A percentile compares a stretch with the other conserved stretches of the same genome.
phyloP scores from a whole-genome alignment of 2,329 filamentous ascomycete genomes.

The Monilinia polystroma region DNA sequence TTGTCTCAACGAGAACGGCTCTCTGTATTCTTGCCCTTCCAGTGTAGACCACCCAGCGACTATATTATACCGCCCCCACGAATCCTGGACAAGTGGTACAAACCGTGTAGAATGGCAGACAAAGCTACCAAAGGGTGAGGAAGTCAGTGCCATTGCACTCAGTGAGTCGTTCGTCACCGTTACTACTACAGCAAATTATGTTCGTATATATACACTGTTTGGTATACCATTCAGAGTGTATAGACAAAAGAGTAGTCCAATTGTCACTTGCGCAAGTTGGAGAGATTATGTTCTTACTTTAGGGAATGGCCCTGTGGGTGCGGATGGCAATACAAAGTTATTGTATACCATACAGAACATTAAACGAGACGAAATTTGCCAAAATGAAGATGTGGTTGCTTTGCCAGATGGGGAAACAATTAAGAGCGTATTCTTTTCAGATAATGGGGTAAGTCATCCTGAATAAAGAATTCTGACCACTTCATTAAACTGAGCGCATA shows the following conservation, averaged over 20 bases:
- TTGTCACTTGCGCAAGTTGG: slow-evolving; percentile 92
- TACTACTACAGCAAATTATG: slow-evolving; percentile 81
- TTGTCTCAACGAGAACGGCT: slow-evolving; percentile 80
- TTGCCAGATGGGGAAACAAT: slow-evolving; percentile 72
- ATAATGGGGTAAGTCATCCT: slow-evolving; percentile 68
- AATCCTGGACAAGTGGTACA: slow-evolving; percentile 83
- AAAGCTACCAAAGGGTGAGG: slow-evolving; percentile 81
- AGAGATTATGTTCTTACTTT: slow-evolving; percentile 94
- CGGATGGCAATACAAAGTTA: slow-evolving; percentile 74
- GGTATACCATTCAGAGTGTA: slow-evolving; percentile 88
- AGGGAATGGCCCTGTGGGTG: slow-evolving; percentile 82
- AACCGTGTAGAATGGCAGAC: slow-evolving; percentile 87
- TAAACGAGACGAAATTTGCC: slow-evolving; percentile 88
- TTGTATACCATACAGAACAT: slow-evolving; percentile 94
- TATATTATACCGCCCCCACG: slow-evolving; percentile 95
- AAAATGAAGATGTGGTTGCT: slow-evolving; percentile 89
- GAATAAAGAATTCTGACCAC: background rate
- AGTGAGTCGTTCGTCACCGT: slow-evolving; percentile 90
- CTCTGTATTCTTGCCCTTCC: slow-evolving; percentile 80
- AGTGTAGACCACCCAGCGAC: slow-evolving; percentile 65
- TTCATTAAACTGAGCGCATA: slow-evolving; percentile 39
- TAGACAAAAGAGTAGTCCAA: slow-evolving; percentile 83
- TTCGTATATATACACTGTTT: slow-evolving; percentile 89
- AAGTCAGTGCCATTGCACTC: slow-evolving; percentile 82
- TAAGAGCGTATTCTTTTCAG: slow-evolving; percentile 86